phyloP scores from a whole-genome alignment of 306 rosid species.

The Abrus pulchellus region DNA sequence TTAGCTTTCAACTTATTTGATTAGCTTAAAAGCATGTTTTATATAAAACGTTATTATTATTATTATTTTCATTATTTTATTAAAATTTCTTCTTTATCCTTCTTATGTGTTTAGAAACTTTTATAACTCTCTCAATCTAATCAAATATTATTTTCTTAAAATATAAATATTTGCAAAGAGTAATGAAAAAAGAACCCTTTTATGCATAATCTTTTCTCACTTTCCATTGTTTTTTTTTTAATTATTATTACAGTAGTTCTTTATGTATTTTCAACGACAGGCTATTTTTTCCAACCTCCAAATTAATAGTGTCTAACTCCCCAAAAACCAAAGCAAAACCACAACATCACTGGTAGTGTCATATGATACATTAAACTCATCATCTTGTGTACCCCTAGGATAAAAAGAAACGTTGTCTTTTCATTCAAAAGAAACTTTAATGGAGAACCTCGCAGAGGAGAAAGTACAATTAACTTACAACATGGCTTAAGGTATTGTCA shows the following conservation, averaged over 20 bases:
- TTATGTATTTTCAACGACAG: background rate
- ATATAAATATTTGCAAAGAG: background rate
- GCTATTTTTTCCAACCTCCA: background rate
- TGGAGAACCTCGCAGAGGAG: background rate
- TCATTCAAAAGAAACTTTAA: conserved; percentile 10
- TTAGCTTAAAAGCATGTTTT: too few species aligned
- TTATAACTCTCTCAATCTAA: too few species aligned
- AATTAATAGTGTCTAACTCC: background rate
- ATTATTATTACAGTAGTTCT: background rate
- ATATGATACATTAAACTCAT: background rate
- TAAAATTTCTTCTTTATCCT: too few species aligned
- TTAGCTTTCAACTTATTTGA: too few species aligned
- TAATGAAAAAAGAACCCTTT: background rate
- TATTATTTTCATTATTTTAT: too few species aligned
- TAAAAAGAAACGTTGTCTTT: background rate
- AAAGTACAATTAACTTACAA: background rate
- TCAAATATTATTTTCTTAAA: too few species aligned
- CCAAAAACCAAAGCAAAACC: background rate
- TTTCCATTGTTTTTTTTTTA: background rate
- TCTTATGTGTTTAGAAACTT: too few species aligned
- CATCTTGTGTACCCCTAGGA: background rate
- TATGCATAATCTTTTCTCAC: background rate
- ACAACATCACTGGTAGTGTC: too few species aligned
- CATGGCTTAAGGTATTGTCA: background rate
- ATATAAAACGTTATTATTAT: too few species aligned